phyloP scores from a whole-genome alignment of 305 asterid species.

The Rubia balearica region DNA sequence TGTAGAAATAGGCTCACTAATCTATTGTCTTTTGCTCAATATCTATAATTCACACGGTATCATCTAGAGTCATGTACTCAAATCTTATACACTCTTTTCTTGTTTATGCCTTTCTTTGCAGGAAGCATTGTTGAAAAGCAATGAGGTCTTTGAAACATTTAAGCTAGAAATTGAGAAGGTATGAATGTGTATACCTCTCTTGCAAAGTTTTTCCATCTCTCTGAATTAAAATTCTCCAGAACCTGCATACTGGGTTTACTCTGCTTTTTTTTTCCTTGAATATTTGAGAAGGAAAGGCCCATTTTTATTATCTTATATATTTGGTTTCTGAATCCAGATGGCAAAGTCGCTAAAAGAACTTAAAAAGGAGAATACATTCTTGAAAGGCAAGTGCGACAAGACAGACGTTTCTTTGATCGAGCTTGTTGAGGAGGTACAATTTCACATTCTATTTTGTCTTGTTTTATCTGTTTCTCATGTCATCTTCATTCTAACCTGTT shows the following conservation, averaged over 20 bases:
- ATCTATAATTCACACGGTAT: neutral
- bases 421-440: constrained; percentile 80
- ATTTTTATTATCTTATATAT: constrained; percentile 8
- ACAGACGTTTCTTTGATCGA: constrained; percentile 78
- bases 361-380: constrained; percentile 76
- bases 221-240: neutral
- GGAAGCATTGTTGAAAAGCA: constrained; percentile 97
- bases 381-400: constrained; percentile 75
- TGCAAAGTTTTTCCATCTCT: constrained; percentile 1
- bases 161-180: constrained; percentile 98
- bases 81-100: neutral
- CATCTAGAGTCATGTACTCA: neutral
- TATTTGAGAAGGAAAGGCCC: neutral
- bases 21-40: neutral
- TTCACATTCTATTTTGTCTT: neutral
- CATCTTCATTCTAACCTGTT: neutral
- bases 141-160: constrained; percentile 89
- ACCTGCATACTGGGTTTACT: neutral
- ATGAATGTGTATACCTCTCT: constrained; percentile 9
- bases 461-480: neutral
- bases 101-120: constrained; percentile 24
- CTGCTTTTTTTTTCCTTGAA: constrained; percentile 7
- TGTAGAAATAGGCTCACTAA: neutral
- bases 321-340: constrained; percentile 51
- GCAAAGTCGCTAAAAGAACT: constrained; percentile 81